Evolutionary conservation across 257 asterid genomes (phyloP), one percentile per base, ranked within the genome.

Genomic region (Verbascum thapsus): DNA sequence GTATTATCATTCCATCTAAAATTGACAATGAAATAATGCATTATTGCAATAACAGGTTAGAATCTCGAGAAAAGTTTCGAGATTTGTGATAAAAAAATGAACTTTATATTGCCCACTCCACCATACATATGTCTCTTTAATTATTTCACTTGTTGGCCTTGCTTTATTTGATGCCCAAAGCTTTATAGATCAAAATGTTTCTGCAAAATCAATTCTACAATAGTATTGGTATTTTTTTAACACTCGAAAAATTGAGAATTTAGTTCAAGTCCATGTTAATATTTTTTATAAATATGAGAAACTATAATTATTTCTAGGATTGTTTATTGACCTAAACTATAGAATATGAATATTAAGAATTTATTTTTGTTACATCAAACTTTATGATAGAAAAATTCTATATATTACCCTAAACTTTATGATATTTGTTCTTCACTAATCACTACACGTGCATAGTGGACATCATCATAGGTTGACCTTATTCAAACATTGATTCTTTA

Each of bases 61-160:
- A 76, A 85, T 85, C 87, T 78, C 82, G 73, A 84, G 83, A 76
- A 61, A 26, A 51, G 47, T 22, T 75, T 79, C 73, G 80, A 80
- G 90, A 80, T 80, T 67, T 45, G 67, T 53, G 84, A 67, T 67
- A 63, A 53, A 69, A 63, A 53, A 69, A 72, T 74, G 76, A 70
- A 64, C 32, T 26, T 26, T 66, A 74, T 64, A 43, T 26, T 39
- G 26, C 30, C 51, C 61, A 38, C 67, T 41, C 49, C 9, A 30
- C 1, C 6, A 20, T 32, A 30, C 50, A 67, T 64, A 70, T 64
- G 6, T 22, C 26, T 53, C 51, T 68, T 19, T 53, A 23, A 56
- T 62, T 39, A 58, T 42, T 19, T 35, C 38, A 53, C n/a, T 53
- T 54, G 45, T 53, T 54, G 45, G 43, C 53, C 16, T 72, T 35